phyloP scores from a whole-genome alignment of 139 green algal genomes.

The Nannochloris sp. region DNA sequence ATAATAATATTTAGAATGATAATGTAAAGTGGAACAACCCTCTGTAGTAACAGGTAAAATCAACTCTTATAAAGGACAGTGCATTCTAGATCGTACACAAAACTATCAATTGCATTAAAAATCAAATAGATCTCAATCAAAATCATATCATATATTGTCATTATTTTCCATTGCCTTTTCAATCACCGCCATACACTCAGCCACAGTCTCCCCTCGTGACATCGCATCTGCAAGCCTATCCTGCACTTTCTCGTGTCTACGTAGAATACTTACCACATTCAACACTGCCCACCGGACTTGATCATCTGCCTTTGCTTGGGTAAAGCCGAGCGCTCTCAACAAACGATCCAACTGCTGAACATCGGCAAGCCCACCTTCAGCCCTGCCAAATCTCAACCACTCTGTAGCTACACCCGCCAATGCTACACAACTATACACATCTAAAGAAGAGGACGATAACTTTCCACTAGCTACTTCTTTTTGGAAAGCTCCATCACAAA shows the following conservation, averaged over 20 bases:
- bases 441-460: slow-evolving; percentile 54
- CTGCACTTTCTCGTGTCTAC: slow-evolving; percentile 60
- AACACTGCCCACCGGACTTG: slow-evolving; percentile 90
- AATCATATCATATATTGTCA: slow-evolving; percentile 28
- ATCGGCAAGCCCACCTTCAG: slow-evolving; percentile 88
- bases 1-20: background rate
- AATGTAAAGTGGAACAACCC: background rate
- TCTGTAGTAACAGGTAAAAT: background rate
- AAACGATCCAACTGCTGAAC: slow-evolving; percentile 85
- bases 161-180: slow-evolving; percentile 46
- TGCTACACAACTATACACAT: slow-evolving; percentile 76
- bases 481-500: slow-evolving; percentile 90
- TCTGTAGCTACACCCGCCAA: slow-evolving; percentile 80
- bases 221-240: slow-evolving; percentile 66
- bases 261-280: slow-evolving; percentile 74
- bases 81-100: background rate
- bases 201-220: slow-evolving; percentile 47
- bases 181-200: slow-evolving; percentile 72
- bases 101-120: slow-evolving; percentile 3
- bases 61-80: background rate
- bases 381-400: slow-evolving; percentile 76
- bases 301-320: slow-evolving; percentile 69
- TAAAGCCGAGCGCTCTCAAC: slow-evolving; percentile 48
- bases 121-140: background rate
- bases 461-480: slow-evolving; percentile 60